A percentile compares a stretch with the other conserved stretches of the same genome.
Evolutionary conservation across 257 asterid genomes (phyloP).

Genomic region (Buddleja alternifolia): DNA sequence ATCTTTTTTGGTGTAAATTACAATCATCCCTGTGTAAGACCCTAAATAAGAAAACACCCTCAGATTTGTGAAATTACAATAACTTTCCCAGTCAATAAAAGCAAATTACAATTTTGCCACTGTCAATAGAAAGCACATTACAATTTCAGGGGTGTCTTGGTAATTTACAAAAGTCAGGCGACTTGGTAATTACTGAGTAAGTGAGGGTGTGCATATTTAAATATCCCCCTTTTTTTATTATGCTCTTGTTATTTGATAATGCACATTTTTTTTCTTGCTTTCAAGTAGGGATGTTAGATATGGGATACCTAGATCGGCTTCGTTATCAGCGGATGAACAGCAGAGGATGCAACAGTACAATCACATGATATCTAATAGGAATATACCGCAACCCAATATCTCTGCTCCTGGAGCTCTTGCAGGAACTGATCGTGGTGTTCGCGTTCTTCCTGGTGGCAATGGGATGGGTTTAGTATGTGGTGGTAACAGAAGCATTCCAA

Average conservation of each 20-base stretch:
- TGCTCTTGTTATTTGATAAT: constrained; percentile 7
- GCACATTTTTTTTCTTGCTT: background rate
- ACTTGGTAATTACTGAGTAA: too few species aligned
- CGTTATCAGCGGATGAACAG: constrained; percentile 76
- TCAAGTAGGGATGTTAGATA: constrained; percentile 70
- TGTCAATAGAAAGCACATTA: too few species aligned
- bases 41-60: too few species aligned
- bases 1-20: too few species aligned
- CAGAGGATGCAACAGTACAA: constrained; percentile 79
- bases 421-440: constrained; percentile 76
- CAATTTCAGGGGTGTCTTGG: too few species aligned
- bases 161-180: too few species aligned
- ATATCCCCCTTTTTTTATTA: background rate
- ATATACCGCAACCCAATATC: constrained; percentile 50
- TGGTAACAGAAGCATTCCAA: constrained; percentile 65
- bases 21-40: too few species aligned
- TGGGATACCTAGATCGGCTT: constrained; percentile 64
- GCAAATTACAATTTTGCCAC: too few species aligned
- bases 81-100: too few species aligned
- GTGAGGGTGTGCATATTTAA: too few species aligned
- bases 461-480: constrained; percentile 62
- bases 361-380: constrained; percentile 73
- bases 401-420: constrained; percentile 70
- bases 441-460: constrained; percentile 64
- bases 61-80: too few species aligned